phyloP scores from a whole-genome alignment of 2,329 filamentous ascomycete genomes.

The Calonectria hongkongensis region DNA sequence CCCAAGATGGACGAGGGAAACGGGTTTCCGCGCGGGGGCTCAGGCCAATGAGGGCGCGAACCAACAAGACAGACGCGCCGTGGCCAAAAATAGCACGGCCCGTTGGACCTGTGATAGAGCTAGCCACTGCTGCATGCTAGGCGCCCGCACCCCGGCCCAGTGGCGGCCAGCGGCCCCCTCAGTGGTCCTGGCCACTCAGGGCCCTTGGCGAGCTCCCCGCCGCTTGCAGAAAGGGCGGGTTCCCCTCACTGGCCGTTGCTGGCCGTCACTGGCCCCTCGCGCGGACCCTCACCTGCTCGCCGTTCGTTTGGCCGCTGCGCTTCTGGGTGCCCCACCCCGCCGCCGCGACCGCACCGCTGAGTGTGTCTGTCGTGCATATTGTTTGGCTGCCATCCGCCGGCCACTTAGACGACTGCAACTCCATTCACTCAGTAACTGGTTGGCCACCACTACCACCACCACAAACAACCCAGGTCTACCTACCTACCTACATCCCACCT shows the following conservation, averaged over 20 bases:
- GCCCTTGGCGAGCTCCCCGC: constrained; percentile 19
- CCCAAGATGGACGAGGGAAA: not conserved
- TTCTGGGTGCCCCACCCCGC: not conserved
- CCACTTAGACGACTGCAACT: constrained; percentile 7
- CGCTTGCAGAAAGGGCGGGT: constrained; percentile 6
- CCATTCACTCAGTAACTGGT: not conserved
- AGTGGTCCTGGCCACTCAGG: not conserved
- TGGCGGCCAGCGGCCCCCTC: too few species aligned
- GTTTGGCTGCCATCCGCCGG: constrained; percentile 7
- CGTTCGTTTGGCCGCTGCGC: not conserved
- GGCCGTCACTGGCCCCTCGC: too few species aligned
- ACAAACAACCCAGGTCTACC: too few species aligned
- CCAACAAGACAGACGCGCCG: constrained; percentile 11
- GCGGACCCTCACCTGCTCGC: not conserved
- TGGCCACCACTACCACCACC: too few species aligned
- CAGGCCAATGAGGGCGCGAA: not conserved
- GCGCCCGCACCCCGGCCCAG: constrained; percentile 42
- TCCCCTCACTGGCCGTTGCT: not conserved
- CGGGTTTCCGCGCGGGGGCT: not conserved
- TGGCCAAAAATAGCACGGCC: constrained; percentile 45
- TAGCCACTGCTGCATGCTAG: constrained; percentile 51
- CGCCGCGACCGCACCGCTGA: too few species aligned
- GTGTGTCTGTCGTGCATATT: constrained; percentile 5
- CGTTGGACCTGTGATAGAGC: constrained; percentile 28
- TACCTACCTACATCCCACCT: too few species aligned